These are phyloP conservation scores for Tephrocybe sp. DNA, from an alignment of 768 basidiomycete genomes.

Conservation along the genomic window DNA sequence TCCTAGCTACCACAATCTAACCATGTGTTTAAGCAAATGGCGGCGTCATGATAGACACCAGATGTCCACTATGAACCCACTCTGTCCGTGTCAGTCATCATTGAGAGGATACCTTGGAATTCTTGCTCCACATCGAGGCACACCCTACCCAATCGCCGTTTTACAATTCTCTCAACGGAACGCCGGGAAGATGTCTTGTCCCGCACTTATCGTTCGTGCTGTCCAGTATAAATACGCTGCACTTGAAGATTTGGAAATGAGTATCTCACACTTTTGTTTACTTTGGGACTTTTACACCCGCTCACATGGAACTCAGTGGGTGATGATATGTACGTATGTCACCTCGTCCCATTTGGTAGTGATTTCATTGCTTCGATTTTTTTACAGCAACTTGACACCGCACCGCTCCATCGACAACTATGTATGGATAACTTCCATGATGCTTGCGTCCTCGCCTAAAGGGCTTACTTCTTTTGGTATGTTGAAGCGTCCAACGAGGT, in stretches of 20 bases:
- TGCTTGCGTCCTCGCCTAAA: neutral
- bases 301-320: neutral
- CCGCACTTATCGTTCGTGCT: neutral
- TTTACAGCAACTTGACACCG: neutral
- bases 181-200: conserved; percentile 5
- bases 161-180: conserved; percentile 9
- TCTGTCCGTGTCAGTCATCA: no score
- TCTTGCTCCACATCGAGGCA: conserved; percentile 4
- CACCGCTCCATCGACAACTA: conserved; percentile 3
- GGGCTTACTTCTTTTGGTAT: neutral
- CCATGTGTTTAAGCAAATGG: no score
- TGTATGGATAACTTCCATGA: neutral
- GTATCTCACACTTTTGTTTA: conserved; percentile 3
- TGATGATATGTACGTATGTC: conserved; percentile 2
- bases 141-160: conserved; percentile 7
- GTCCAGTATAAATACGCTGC: neutral
- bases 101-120: no score
- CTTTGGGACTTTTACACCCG: neutral
- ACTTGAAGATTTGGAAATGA: neutral
- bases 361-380: neutral
- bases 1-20: no score
- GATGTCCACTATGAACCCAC: no score
- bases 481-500: neutral
- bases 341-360: conserved; percentile 3
- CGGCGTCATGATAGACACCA: no score